Conservation (phyloP, 164 flowering plant genomes). For the Sextonia rubra region DNA sequence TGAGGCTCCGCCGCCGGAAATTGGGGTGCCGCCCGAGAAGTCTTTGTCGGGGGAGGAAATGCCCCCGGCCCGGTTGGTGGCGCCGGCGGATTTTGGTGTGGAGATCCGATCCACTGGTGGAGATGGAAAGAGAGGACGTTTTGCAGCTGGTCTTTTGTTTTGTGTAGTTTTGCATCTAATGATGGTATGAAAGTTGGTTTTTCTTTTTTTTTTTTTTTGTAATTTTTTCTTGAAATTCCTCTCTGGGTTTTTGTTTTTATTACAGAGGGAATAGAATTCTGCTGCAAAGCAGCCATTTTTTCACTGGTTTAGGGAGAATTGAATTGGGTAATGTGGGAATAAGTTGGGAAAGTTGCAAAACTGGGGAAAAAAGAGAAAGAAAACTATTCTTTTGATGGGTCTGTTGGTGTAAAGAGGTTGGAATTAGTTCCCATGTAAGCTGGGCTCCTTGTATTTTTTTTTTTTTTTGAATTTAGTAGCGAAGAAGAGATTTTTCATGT, state of each 20-base stretch:
- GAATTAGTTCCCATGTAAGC: not conserved
- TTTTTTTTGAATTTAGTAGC: not conserved
- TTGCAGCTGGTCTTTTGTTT: conserved; percentile 8
- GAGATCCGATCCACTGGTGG: conserved; percentile 27
- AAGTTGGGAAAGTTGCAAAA: not conserved
- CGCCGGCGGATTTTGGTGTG: conserved; percentile 32
- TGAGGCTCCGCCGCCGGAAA: conserved; percentile 10
- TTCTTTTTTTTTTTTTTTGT: conserved; percentile 7
- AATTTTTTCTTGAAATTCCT: conserved; percentile 8
- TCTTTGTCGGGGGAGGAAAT: conserved; percentile 28
- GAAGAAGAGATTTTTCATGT: not conserved
- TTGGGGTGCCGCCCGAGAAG: not conserved
- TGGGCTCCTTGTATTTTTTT: not conserved
- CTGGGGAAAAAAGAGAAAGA: not conserved
- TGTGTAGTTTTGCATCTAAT: conserved; percentile 46
- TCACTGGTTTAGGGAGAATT: not conserved
- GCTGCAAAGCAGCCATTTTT: conserved; percentile 37
- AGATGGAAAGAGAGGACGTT: not conserved
- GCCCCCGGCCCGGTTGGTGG: conserved; percentile 25
- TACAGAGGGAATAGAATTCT: conserved; percentile 25
- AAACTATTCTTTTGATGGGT: not conserved
- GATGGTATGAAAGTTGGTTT: conserved; percentile 27
- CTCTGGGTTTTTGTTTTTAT: conserved; percentile 9
- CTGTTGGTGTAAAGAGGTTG: not conserved
- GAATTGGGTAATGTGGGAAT: not conserved